Evolutionary conservation across 345 rosid species (phyloP).

Genomic region (Corymbia maculata): DNA sequence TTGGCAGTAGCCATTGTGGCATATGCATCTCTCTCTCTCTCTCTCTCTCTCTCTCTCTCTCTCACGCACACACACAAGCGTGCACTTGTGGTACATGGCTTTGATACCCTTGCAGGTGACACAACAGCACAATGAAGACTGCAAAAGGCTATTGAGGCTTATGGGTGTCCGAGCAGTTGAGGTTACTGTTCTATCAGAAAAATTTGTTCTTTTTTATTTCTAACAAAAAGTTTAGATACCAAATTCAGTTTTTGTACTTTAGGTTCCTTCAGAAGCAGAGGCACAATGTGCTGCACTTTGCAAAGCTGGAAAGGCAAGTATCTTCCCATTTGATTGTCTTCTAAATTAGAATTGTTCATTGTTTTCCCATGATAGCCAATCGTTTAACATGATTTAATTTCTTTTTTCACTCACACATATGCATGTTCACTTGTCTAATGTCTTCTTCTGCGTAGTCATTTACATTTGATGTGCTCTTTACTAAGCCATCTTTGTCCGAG

Average conservation of each 20-base stretch:
- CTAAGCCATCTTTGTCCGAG: background rate
- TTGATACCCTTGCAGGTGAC: constrained; percentile 48
- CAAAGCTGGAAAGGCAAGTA: constrained; percentile 69
- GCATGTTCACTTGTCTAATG: background rate
- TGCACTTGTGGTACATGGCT: background rate
- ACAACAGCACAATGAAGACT: constrained; percentile 82
- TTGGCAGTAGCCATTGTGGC: constrained; percentile 61
- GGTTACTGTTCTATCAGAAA: constrained; percentile 18
- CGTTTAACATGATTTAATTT: background rate
- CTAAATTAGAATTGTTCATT: no score
- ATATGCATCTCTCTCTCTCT: background rate
- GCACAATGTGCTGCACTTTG: constrained; percentile 94
- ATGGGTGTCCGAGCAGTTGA: constrained; percentile 92
- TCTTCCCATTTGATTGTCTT: background rate
- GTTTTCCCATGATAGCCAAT: background rate
- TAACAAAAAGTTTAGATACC: background rate
- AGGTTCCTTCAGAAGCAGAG: constrained; percentile 96
- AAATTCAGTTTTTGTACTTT: background rate
- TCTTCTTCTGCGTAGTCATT: background rate
- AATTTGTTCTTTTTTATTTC: background rate
- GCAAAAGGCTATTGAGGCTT: constrained; percentile 69
- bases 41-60: background rate
- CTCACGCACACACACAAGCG: fast-evolving
- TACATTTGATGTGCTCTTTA: no score
- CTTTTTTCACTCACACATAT: background rate